Percentiles rank a stretch among this genome's conserved stretches.
phyloP scores from a whole-genome alignment of 2,329 filamentous ascomycete genomes.

The Nemania bipapillata region DNA sequence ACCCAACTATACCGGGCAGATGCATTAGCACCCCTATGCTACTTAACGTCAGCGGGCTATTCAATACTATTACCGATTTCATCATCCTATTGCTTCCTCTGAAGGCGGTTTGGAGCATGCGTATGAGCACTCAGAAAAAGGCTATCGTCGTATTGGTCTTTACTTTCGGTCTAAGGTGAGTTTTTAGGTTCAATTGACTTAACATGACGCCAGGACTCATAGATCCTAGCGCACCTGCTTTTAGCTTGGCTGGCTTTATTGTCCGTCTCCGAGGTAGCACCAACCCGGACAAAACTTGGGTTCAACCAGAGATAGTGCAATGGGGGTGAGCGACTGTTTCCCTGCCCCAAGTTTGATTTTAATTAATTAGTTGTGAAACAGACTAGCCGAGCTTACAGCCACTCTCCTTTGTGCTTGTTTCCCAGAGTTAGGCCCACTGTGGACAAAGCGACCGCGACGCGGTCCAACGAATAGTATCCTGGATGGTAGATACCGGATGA shows the following conservation, averaged over 20 bases:
- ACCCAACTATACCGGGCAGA: constrained; percentile 29
- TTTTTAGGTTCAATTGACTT: too few species aligned
- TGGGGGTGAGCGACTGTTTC: constrained; percentile 41
- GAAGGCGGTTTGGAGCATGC: constrained; percentile 35
- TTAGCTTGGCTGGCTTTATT: constrained; percentile 11
- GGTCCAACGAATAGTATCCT: too few species aligned
- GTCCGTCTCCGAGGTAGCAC: constrained; percentile 1
- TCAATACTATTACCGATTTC: constrained; percentile 41
- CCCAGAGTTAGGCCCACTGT: constrained; percentile 36
- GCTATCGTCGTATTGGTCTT: constrained; percentile 37
- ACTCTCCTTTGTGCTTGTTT: constrained; percentile 38
- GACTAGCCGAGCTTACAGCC: constrained; percentile 26
- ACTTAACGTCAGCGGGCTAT: constrained; percentile 38
- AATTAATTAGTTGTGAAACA: constrained; percentile 21
- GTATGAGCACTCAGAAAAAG: constrained; percentile 34
- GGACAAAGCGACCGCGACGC: not conserved
- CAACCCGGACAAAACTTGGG: constrained; percentile 20
- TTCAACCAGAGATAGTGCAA: constrained; percentile 17
- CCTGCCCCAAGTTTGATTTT: too few species aligned
- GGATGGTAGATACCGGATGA: too few species aligned
- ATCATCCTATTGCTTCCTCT: constrained; percentile 41
- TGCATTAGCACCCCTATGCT: constrained; percentile 33
- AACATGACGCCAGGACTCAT: too few species aligned
- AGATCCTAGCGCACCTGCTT: constrained; percentile 16
- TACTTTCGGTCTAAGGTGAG: constrained; percentile 38